Evolutionary conservation across 371 early-diverging fungal genomes (phyloP).

Genomic region (Actinomucor elegans): DNA sequence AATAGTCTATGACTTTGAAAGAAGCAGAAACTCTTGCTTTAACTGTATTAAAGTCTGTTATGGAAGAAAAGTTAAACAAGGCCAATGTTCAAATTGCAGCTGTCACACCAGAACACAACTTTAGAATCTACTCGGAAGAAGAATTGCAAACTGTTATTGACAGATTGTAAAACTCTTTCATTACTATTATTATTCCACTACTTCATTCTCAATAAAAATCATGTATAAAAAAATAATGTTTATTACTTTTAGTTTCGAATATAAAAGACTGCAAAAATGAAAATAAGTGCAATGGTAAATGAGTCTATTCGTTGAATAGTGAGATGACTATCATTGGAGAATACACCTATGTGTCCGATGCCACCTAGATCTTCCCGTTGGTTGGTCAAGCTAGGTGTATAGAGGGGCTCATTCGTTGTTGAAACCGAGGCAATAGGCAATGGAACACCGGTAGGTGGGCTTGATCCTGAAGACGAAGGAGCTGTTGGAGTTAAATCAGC

Average conservation of each 20-base stretch:
- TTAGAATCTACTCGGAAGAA: conserved; percentile 73
- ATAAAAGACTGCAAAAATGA: background rate
- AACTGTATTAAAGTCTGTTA: conserved; percentile 98
- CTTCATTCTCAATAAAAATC: no score
- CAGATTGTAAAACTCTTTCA: conserved; percentile 44
- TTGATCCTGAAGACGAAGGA: background rate
- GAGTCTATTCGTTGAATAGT: conserved; percentile 6
- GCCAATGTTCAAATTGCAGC: conserved; percentile 96
- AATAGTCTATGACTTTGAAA: conserved; percentile 75
- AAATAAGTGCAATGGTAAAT: background rate
- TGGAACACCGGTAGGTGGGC: background rate
- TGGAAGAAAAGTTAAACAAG: conserved; percentile 98
- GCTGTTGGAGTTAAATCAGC: background rate
- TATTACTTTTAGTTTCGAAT: background rate
- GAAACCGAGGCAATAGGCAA: background rate
- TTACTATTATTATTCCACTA: background rate
- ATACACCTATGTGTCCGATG: conserved; percentile 12
- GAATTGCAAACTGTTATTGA: conserved; percentile 71
- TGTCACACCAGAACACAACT: conserved; percentile 81
- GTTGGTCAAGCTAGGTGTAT: background rate
- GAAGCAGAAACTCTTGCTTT: conserved; percentile 91
- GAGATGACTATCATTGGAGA: background rate
- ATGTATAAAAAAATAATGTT: conserved; percentile 1
- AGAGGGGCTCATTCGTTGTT: background rate
- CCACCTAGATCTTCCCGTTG: conserved; percentile 1